Evolutionary conservation across 352 stramenopile species (phyloP).

Genomic region (Phytophthora fragariaefolia): DNA sequence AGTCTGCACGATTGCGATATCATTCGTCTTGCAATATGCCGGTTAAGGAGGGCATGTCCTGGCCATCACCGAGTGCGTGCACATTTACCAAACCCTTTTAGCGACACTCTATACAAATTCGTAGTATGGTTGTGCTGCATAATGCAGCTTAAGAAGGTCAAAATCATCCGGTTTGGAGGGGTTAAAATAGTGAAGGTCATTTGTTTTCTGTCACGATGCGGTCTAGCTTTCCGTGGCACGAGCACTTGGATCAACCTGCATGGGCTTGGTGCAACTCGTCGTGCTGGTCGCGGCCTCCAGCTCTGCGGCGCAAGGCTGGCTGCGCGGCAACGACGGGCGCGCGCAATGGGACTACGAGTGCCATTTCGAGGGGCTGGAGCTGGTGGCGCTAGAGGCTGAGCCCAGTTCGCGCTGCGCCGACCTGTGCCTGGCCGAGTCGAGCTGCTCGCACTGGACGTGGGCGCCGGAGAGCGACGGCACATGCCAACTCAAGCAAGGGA

Average conservation of each 20-base stretch:
- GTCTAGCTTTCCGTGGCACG: no score
- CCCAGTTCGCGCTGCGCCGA: slow-evolving; percentile 40
- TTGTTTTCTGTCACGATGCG: no score
- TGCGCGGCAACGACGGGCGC: slow-evolving; percentile 27
- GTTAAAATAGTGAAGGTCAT: no score
- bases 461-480: slow-evolving; percentile 29
- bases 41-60: no score
- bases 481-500: slow-evolving; percentile 42
- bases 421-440: slow-evolving; percentile 31
- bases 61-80: no score
- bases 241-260: not conserved
- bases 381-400: slow-evolving; percentile 25
- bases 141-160: no score
- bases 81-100: no score
- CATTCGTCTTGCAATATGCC: no score
- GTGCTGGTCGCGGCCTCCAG: slow-evolving; percentile 8
- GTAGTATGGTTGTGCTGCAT: no score
- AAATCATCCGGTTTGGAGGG: no score
- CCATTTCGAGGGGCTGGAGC: slow-evolving; percentile 35
- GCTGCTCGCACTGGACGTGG: slow-evolving; percentile 55
- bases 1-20: no score
- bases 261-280: slow-evolving; percentile 3
- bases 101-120: no score
- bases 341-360: slow-evolving; percentile 43
- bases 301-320: slow-evolving; percentile 28